Evolutionary conservation across 768 basidiomycete genomes (phyloP), one percentile per base, ranked within the genome.

Genomic region (Dioszegia crocea): DNA sequence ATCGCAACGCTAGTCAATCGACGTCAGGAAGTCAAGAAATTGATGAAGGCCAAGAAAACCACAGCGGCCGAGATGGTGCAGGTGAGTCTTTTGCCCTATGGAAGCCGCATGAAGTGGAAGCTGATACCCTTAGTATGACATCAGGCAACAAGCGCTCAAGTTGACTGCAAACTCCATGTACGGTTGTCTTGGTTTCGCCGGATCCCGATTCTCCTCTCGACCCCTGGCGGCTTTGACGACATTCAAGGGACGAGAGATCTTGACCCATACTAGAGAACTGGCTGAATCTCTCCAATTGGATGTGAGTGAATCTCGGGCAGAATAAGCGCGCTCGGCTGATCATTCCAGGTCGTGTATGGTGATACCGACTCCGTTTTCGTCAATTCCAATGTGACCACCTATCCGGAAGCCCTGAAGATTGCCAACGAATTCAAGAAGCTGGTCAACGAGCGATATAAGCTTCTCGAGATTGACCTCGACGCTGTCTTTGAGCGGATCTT

Each of bases 111-210:
- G 19, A 29, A n/a, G 44, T 27, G 17, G 23, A 33, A 41, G 36
- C 21, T 26, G 49, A 61, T 3, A 56, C 43, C n/a, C 2, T 6
- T 69, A 97, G 89, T 98, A 87, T 71, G 92, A 99, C 69, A 96
- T 98, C 79, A 92, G 91, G 73, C 96, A 99, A 67, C 86, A 89
- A 77, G 96, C 96, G 0, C 81, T 98, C 49, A 98, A 98, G 79
- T 85, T 98, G 31, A 99, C 96, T 3, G 96, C 96, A 48, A 98
- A 99, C 80, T 93, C 90, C 81, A 99, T 98, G 96, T 99, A 99
- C 77, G 96, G 96, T 17, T 99, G 96, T 81, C 86, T 99, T 21
- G 96, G 96, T 47, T 98, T 97, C 74, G 91, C 93, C 71, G 88
- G 91, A 67, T 97, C 96, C 10, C 81, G 96, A 49, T 98, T 98